Base-by-base conservation (phyloP, 1,284 basidiomycete genomes). In the Rhizoctonia solani region DNA sequence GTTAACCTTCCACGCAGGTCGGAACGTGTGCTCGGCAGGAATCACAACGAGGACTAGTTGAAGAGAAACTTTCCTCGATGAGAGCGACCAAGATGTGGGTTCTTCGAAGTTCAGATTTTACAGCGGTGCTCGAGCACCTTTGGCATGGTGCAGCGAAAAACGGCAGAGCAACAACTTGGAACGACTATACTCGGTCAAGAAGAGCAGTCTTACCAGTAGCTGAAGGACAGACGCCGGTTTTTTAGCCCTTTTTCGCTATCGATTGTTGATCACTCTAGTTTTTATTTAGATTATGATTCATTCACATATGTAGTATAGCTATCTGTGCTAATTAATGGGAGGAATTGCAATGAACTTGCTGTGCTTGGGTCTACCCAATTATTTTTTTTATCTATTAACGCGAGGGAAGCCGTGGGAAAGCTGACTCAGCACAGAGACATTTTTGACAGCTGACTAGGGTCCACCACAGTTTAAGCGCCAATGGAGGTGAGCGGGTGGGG, bases 131-230 rank as follows among this genome's bases (percentile, higher is more conserved):
- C 5, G 61, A 54, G 11, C 52, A 54, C 23, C n/a, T 66, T 1
- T 66, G 61, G 61, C 61, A 66, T 27, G 52, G 61, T 34, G 25
- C 39, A 32, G 61, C 27, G 2, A 54, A n/a, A n/a, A 19, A 32
- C 37, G 61, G 61, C 3, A 25, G 41, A 8, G 39, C 52, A 14
- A 52, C 52, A 1, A 42, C 25, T 2, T 66, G 61, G 61, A 41
- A 66, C 4, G 52, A 66, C 19, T 66, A 66, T 66, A 52, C 37
- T 21, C 4, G 4, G 5, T 54, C 50, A n/a, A 37, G 61, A 32
- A 37, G 61, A n/a, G 29, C 13, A 14, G 61, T 54, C 34, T 25
- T 66, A 23, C 52, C 61, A 1, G 27, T 66, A 39, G 37, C 37
- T 29, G 61, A 66, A 39, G 19, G 25, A 25, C 9, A 16, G 9